Base-by-base conservation (phyloP, 2,329 filamentous ascomycete species). In the Diaporthe nobilis region DNA sequence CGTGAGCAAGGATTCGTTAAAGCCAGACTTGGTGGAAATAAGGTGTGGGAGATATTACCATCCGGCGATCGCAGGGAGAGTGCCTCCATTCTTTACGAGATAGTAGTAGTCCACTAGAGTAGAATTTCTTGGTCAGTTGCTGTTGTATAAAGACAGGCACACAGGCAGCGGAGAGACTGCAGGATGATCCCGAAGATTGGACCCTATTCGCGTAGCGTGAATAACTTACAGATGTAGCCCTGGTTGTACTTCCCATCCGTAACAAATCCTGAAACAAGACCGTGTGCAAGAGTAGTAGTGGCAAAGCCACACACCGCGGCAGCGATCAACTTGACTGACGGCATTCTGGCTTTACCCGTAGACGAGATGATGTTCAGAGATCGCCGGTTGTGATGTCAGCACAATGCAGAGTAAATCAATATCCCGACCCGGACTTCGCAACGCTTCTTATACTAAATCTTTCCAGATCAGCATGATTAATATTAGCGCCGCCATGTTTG, bases 181-280 rank as follows among this genome's bases (percentile, higher is more conserved):
- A 2, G 0, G 49, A 22, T 8, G 7, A 10, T 17, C 1, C 8
- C 22, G 17, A 47, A 28, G 39, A 25, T 2, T 49, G 9, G 42
- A 8, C 1, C 17, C 1, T 34, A 6, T n/a, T n/a, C 17, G 20
- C 4, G 17, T 1, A 3, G 9, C 2, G 31, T 42, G 10, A 10
- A 55, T 6, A 9, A 70, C 65, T 55, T 55, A 70, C 65, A 39
- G 63, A 67, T 77, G 71, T 79, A 82, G 15, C 81, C 81, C 22
- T 80, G 80, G 71, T 82, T 74, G 57, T 77, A 74, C n/a, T 71
- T 76, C 1, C 86, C 85, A 78, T 89, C 86, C 9, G 88, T 87
- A 10, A 88, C 82, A 47, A 88, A 87, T 1, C 85, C 85, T 2
- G 86, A 87, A 2, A 88, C 85, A 76, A 88, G 87, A 7, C 88